phyloP scores from a whole-genome alignment of 805 yeast species.

The Sugiyamaella mastotermitis region DNA sequence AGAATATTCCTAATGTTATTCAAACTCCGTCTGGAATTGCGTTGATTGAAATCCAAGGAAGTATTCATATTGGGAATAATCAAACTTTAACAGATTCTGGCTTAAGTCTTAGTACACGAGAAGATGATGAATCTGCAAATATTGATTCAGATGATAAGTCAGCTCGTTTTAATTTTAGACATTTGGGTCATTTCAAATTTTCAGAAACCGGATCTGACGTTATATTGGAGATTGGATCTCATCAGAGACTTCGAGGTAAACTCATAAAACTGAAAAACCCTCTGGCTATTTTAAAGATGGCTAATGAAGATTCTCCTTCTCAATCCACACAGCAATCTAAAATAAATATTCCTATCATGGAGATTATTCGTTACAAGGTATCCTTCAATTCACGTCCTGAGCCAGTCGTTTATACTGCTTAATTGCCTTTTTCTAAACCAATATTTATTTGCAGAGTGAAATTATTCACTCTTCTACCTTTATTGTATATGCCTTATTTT shows the following conservation, averaged over 20 bases:
- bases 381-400: constrained; percentile 20
- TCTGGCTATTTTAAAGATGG: constrained; percentile 18
- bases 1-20: constrained; percentile 16
- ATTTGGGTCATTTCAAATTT: not conserved
- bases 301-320: constrained; percentile 1
- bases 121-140: not conserved
- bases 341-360: constrained; percentile 18
- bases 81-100: constrained; percentile 16
- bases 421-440: too few species aligned
- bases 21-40: constrained; percentile 22
- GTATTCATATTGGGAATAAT: constrained; percentile 17
- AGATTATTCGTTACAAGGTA: constrained; percentile 19
- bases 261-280: constrained; percentile 18
- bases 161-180: not conserved
- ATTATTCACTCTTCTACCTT: too few species aligned
- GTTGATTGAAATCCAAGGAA: constrained; percentile 21
- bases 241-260: constrained; percentile 21
- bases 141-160: not conserved
- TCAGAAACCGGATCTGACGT: constrained; percentile 13
- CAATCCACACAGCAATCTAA: not conserved
- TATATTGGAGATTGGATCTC: constrained; percentile 17
- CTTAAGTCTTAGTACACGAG: constrained; percentile 7
- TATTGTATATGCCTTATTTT: too few species aligned
- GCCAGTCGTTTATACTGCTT: constrained; percentile 14
- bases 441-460: constrained; percentile 50